A percentile compares a stretch with the other conserved stretches of the same genome.
Conservation (phyloP, 2,329 filamentous ascomycete genomes). For the Paecilomyces fulvus region DNA sequence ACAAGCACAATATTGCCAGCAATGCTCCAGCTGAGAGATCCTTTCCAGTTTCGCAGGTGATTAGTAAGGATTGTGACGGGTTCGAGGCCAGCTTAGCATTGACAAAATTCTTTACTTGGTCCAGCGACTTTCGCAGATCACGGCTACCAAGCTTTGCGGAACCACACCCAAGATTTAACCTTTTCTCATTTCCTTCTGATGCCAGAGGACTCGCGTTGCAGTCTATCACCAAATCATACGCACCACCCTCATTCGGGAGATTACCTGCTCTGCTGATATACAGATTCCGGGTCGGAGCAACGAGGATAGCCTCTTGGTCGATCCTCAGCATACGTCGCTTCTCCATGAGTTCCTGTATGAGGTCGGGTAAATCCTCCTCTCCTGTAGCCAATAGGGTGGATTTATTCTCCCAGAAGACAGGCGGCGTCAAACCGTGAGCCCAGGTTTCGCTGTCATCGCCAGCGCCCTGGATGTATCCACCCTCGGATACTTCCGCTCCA, state of each 20-base stretch:
- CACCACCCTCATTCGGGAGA: slow-evolving; percentile 30
- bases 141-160: slow-evolving; percentile 71
- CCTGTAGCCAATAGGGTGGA: slow-evolving; percentile 51
- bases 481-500: slow-evolving; percentile 60
- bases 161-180: slow-evolving; percentile 55
- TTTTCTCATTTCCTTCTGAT: slow-evolving; percentile 30
- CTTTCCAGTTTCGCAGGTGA: slow-evolving; percentile 68
- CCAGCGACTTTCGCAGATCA: slow-evolving; percentile 66
- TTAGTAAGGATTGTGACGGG: slow-evolving; percentile 35
- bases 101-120: slow-evolving; percentile 53
- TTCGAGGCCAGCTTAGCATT: slow-evolving; percentile 22
- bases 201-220: slow-evolving; percentile 23
- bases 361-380: slow-evolving; percentile 54
- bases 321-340: slow-evolving; percentile 14
- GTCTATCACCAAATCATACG: slow-evolving; percentile 37
- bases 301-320: slow-evolving; percentile 17
- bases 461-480: slow-evolving; percentile 84
- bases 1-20: slow-evolving; percentile 66
- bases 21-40: slow-evolving; percentile 73
- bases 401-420: slow-evolving; percentile 68
- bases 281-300: slow-evolving; percentile 32
- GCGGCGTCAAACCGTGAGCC: slow-evolving; percentile 70
- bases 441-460: slow-evolving; percentile 94
- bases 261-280: slow-evolving; percentile 19
- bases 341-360: slow-evolving; percentile 41